Evolutionary conservation across 805 yeast species (phyloP).

Genomic region (Suhomyces faveliae): DNA sequence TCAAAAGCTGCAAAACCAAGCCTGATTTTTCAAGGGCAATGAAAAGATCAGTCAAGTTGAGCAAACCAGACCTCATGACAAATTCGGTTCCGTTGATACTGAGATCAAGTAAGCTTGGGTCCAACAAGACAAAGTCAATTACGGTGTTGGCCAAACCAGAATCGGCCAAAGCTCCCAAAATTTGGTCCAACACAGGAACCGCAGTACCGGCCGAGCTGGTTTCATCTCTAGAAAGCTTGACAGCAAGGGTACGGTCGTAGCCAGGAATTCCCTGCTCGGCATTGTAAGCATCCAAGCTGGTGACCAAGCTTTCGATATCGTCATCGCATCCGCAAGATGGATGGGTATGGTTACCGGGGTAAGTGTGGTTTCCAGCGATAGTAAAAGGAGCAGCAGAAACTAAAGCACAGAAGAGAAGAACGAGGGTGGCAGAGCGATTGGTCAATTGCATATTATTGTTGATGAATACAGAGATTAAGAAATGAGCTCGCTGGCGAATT

Average conservation of each 20-base stretch:
- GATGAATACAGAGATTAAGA: not conserved
- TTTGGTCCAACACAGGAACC: conserved; percentile 22
- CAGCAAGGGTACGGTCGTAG: conserved; percentile 10
- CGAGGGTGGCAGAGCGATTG: not conserved
- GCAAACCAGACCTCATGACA: conserved; percentile 17
- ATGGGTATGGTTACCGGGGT: not conserved
- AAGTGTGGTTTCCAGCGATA: not conserved
- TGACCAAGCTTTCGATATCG: not conserved
- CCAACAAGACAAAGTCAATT: conserved; percentile 22
- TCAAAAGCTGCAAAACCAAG: conserved; percentile 19
- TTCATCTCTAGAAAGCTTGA: conserved; percentile 11
- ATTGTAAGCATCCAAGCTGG: not conserved
- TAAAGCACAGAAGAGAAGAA: conserved; percentile 11
- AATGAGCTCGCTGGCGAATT: not conserved
- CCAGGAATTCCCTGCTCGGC: not conserved
- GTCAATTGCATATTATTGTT: conserved; percentile 8
- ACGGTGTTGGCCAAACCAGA: conserved; percentile 21
- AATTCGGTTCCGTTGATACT: conserved; percentile 21
- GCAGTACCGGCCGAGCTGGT: conserved; percentile 3
- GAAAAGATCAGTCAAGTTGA: conserved; percentile 23
- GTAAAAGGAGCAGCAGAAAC: conserved; percentile 5
- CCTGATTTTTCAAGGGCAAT: conserved; percentile 27
- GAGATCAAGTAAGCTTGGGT: conserved; percentile 19
- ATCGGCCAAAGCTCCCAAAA: conserved; percentile 20
- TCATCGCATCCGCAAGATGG: not conserved